Evolutionary conservation across 202 grass and related monocot genomes (phyloP).

Genomic region (Schoenoplectus tabernaemontani): DNA sequence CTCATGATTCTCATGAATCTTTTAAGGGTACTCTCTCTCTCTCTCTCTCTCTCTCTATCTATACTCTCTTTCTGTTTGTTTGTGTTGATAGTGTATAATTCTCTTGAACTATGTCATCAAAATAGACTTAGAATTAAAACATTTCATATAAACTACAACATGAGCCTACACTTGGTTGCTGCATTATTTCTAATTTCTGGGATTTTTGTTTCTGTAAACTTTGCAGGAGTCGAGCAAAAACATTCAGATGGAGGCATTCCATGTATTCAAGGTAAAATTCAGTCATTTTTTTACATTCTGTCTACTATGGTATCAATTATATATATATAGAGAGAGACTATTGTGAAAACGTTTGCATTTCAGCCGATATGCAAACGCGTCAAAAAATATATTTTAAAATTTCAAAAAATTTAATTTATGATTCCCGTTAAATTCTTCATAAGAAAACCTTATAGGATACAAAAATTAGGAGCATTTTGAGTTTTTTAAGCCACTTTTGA

Average conservation of each 20-base stretch:
- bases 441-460: too few species aligned
- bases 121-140: too few species aligned
- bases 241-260: conserved; percentile 93
- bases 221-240: conserved; percentile 92
- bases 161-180: background rate
- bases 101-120: background rate
- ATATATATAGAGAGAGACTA: too few species aligned
- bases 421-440: too few species aligned
- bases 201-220: conserved; percentile 9
- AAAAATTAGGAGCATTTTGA: too few species aligned
- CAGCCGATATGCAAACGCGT: too few species aligned
- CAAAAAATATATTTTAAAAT: too few species aligned
- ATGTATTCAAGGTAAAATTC: conserved; percentile 77
- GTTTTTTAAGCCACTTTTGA: too few species aligned
- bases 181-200: background rate
- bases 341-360: too few species aligned
- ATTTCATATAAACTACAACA: background rate
- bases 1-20: conserved; percentile 99
- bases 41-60: too few species aligned
- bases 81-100: background rate
- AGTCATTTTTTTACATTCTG: background rate
- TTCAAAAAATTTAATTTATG: too few species aligned
- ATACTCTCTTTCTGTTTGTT: background rate
- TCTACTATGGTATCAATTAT: background rate
- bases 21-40: conserved; percentile 47